Evolutionary conservation across 345 rosid species (phyloP), one percentile per base, ranked within the genome.

Genomic region (Eucalyptus cloeziana): DNA sequence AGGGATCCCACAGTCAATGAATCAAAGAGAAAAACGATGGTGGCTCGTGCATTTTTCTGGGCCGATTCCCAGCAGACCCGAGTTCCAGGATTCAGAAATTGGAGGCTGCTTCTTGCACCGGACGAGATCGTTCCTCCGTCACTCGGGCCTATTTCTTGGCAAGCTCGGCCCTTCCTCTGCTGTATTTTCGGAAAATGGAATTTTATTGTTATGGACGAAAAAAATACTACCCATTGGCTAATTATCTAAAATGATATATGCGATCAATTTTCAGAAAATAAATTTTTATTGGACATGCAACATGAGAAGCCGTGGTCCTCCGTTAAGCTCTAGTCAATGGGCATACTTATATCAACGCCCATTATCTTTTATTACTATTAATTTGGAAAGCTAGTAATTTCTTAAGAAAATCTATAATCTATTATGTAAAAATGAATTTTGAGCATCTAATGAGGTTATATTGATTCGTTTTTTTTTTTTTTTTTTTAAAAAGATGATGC

Each of bases 231-330:
- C 8, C 30, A 56, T 10, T 56, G 13, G 4, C 30, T 56, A 56
- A 22, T 56, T 56, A 56, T 56, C 30, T 56, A 56, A 24, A 22
- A 10, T 0, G 62, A 56, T 9, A 24, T 8, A 21, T 56, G 5
- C 27, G 0, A 24, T 0, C 13, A 56, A 24, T 56, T 56, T 56
- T 56, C 30, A 24, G 30, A 56, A 56, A 56, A 56, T 24, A 4
- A 24, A 9, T 8, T 10, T 56, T 56, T 24, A 24, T 2, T 22
- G 13, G 27, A 56, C 27, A 56, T 56, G 62, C 27, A 24, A 56
- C 0, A 19, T 52, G 58, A 19, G 58, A 52, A 52, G 24, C 0
- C 1, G 56, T 0, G 2, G 15, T 27, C 14, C 31, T 60, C 0
- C n/a, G 7, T 27, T 27, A 27, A 60, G 67, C 67, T 60, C n/a